These are phyloP conservation scores for Ensete glaucum DNA, from an alignment of 176 grass and related monocot species.

Conservation along the genomic window DNA sequence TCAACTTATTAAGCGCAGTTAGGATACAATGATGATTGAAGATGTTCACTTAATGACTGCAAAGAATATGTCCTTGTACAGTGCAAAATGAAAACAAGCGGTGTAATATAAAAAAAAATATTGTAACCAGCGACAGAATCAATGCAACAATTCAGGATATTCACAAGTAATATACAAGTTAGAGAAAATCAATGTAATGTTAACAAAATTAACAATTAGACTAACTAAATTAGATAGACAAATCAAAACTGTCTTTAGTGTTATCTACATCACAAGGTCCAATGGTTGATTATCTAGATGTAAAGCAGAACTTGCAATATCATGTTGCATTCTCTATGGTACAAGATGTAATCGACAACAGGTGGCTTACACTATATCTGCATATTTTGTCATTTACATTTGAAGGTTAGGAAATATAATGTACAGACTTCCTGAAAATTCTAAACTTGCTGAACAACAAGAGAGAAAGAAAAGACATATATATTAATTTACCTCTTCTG, in stretches of 20 bases:
- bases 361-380: background rate
- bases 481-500: conserved; percentile 69
- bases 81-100: no score
- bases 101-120: no score
- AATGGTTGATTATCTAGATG: background rate
- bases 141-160: no score
- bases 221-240: background rate
- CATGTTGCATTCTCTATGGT: background rate
- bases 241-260: background rate
- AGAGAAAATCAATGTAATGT: no score
- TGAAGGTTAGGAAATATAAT: background rate
- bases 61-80: no score
- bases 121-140: no score
- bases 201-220: no score
- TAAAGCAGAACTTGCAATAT: background rate
- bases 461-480: background rate
- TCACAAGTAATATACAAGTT: no score
- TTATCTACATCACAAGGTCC: background rate
- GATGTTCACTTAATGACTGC: no score
- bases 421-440: background rate
- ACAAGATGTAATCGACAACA: background rate
- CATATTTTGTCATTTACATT: background rate
- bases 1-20: no score
- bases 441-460: background rate
- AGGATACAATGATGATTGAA: no score